Evolutionary conservation across 257 asterid species (phyloP).

Genomic region (Salvia hispanica): DNA sequence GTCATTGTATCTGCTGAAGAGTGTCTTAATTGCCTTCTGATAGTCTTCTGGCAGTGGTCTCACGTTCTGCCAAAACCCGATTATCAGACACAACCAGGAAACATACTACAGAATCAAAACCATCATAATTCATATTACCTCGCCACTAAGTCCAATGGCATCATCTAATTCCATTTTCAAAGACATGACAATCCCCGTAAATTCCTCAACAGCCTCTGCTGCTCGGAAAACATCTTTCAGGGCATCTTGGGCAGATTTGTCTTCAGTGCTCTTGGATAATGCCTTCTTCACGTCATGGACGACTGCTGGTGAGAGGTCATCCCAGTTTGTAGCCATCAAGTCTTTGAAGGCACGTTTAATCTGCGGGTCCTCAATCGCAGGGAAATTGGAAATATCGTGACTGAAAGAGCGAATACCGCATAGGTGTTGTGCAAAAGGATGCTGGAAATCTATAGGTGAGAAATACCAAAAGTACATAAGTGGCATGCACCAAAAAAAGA

Average conservation of each 20-base stretch:
- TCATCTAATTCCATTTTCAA: conserved; percentile 93
- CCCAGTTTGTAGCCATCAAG: conserved; percentile 84
- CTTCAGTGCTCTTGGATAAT: conserved; percentile 73
- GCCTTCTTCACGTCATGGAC: conserved; percentile 60
- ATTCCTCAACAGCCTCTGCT: conserved; percentile 96
- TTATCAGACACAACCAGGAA: conserved; percentile 30
- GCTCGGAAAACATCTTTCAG: conserved; percentile 76
- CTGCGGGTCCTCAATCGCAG: conserved; percentile 65
- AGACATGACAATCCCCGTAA: conserved; percentile 64
- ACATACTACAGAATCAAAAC: conserved; percentile 15
- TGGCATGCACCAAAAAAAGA: not conserved
- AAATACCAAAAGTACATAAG: conserved; percentile 26
- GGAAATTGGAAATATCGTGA: conserved; percentile 62
- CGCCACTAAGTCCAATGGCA: conserved; percentile 82
- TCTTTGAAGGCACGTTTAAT: conserved; percentile 77
- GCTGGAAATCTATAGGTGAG: conserved; percentile 43
- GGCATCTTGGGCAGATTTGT: conserved; percentile 71
- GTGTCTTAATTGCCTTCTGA: conserved; percentile 61
- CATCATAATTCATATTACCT: conserved; percentile 52
- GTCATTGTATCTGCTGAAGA: conserved; percentile 66
- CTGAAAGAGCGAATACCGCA: conserved; percentile 68
- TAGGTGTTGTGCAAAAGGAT: conserved; percentile 45
- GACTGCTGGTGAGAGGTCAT: conserved; percentile 69
- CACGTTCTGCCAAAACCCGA: conserved; percentile 62
- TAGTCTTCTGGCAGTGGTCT: conserved; percentile 78